phyloP scores from a whole-genome alignment of 345 rosid genomes.

The Citrus sp. region DNA sequence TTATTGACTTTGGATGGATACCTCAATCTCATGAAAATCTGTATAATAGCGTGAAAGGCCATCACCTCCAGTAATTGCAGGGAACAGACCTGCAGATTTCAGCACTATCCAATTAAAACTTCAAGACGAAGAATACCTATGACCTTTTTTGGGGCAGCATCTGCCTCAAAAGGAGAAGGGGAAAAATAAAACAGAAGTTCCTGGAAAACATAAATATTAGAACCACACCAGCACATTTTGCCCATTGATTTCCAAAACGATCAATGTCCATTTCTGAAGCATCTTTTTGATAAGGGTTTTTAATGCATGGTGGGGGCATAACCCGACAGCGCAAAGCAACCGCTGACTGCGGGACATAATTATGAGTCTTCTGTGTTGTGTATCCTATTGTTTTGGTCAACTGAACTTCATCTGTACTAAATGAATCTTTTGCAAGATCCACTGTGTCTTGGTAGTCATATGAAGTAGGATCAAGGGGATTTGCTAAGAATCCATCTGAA shows the following conservation, averaged over 20 bases:
- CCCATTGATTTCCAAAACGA: slow-evolving; percentile 76
- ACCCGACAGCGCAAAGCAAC: slow-evolving; percentile 81
- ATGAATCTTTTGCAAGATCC: slow-evolving; percentile 44
- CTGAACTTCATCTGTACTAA: slow-evolving; percentile 38
- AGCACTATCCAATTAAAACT: slow-evolving; percentile 4
- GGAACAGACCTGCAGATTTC: slow-evolving; percentile 55
- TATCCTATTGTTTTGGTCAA: slow-evolving; percentile 28
- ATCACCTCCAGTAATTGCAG: slow-evolving; percentile 57
- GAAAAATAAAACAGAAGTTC: not conserved
- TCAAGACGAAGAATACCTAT: slow-evolving; percentile 5
- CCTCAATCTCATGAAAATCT: slow-evolving; percentile 97
- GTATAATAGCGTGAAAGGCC: slow-evolving; percentile 91
- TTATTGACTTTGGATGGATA: slow-evolving; percentile 11
- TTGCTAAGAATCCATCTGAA: slow-evolving; percentile 36
- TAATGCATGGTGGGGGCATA: slow-evolving; percentile 94
- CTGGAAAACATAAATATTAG: not conserved
- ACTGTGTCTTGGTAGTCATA: slow-evolving; percentile 37
- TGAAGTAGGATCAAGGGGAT: slow-evolving; percentile 45
- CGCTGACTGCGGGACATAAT: slow-evolving; percentile 81
- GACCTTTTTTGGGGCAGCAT: slow-evolving; percentile 1
- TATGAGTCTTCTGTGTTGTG: slow-evolving; percentile 37
- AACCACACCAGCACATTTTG: slow-evolving; percentile 74
- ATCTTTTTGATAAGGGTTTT: slow-evolving; percentile 73
- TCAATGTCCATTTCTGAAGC: slow-evolving; percentile 51
- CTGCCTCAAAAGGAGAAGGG: not conserved